Percentiles rank a stretch among this genome's conserved stretches.
Conservation (phyloP, 257 asterid species). For the Jaltomata sinuosa region DNA sequence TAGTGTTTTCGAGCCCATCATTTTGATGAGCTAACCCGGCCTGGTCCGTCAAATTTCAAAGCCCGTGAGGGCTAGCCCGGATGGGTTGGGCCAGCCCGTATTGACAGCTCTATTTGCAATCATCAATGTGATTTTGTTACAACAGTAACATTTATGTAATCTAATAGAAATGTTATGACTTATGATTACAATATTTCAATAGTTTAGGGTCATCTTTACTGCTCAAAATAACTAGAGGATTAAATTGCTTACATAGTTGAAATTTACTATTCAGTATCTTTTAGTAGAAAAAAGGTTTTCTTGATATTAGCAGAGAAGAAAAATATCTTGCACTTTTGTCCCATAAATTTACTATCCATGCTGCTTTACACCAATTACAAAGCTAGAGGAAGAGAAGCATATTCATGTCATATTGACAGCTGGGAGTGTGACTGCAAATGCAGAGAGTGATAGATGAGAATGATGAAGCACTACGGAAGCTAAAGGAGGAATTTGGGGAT, state of each 20-base stretch:
- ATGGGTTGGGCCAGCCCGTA: no score
- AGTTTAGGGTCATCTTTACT: neutral
- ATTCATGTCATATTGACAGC: neutral
- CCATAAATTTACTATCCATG: neutral
- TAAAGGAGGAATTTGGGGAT: slow-evolving; percentile 26
- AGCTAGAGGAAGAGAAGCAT: neutral
- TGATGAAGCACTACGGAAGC: slow-evolving; percentile 11
- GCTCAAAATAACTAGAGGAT: neutral
- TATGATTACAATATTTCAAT: neutral
- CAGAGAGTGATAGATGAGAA: slow-evolving; percentile 22
- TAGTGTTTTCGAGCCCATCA: no score
- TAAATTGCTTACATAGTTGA: neutral
- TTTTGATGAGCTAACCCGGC: no score
- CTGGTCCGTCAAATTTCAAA: no score
- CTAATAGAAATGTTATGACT: neutral
- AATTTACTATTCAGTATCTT: neutral
- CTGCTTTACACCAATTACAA: neutral
- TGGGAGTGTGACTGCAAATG: neutral
- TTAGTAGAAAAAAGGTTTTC: neutral
- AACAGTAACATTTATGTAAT: neutral
- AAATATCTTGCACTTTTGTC: neutral
- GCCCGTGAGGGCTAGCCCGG: no score
- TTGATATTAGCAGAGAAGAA: neutral
- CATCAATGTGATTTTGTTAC: neutral
- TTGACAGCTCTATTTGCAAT: no score